Percentiles rank a stretch among this genome's conserved stretches.
Conservation (phyloP, 2,329 filamentous ascomycete genomes). For the Lachnellula hyalina region DNA sequence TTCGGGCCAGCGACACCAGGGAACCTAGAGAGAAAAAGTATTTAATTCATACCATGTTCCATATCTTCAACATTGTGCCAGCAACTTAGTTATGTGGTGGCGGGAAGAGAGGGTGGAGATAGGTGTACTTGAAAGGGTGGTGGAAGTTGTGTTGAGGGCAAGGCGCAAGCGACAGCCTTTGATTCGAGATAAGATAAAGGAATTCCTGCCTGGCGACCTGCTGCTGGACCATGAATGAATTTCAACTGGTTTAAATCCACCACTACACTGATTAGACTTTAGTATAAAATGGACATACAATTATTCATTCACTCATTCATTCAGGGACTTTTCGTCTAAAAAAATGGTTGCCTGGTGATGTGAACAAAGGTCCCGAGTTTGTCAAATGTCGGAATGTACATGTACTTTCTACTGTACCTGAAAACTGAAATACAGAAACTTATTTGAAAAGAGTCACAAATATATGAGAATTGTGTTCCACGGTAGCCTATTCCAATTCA, state of each 20-base stretch:
- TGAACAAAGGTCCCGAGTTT: too few relatives aligned
- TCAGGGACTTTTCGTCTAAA: background rate
- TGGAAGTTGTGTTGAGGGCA: background rate
- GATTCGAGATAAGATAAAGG: too few relatives aligned
- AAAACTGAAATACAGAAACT: background rate
- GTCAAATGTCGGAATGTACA: too few relatives aligned
- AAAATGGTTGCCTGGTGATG: too few relatives aligned
- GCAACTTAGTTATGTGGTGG: background rate
- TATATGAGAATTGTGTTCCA: background rate
- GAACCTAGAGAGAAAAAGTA: background rate
- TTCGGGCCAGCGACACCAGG: background rate
- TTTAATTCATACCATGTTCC: slow-evolving; percentile 75
- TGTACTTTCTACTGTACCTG: too few relatives aligned
- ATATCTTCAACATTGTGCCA: slow-evolving; percentile 92
- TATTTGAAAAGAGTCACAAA: background rate
- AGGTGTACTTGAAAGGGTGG: too few relatives aligned
- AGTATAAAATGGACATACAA: background rate
- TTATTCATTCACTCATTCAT: background rate
- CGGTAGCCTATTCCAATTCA: background rate
- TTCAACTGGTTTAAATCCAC: background rate
- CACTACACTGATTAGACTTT: background rate
- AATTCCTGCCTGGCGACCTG: too few relatives aligned
- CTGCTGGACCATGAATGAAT: background rate
- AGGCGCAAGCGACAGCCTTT: background rate
- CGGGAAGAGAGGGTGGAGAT: background rate